Conservation (phyloP, 345 rosid species). For the Camelina hispida region DNA sequence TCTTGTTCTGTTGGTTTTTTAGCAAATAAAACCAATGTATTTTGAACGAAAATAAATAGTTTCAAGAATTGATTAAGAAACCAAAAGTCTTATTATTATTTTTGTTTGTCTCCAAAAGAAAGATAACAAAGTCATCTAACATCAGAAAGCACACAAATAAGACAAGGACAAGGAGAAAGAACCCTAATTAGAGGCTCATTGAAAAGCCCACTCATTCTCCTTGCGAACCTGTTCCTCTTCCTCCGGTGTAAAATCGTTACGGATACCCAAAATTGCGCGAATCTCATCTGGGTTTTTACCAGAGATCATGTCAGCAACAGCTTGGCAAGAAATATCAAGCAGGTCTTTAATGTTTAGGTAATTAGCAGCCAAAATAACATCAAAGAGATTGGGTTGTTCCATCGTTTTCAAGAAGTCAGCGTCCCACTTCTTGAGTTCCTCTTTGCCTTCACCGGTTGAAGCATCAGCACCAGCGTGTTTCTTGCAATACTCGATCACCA, state of each 20-base stretch:
- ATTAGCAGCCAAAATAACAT: slow-evolving; percentile 63
- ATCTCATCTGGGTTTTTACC: slow-evolving; percentile 59
- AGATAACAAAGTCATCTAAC: not conserved
- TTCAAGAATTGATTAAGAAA: not conserved
- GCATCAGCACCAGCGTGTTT: slow-evolving; percentile 52
- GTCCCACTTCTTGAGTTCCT: slow-evolving; percentile 58
- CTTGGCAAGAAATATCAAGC: slow-evolving; percentile 61
- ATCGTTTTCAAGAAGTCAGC: slow-evolving; percentile 56
- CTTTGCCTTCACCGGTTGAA: slow-evolving; percentile 45
- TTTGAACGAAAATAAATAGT: not conserved
- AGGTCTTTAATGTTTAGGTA: slow-evolving; percentile 55
- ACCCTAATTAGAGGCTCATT: slow-evolving; percentile 35
- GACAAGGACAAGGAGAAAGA: not conserved
- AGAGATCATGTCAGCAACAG: slow-evolving; percentile 63
- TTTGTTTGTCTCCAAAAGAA: not conserved
- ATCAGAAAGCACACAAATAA: not conserved
- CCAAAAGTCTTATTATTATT: too few species aligned
- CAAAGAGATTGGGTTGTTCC: slow-evolving; percentile 56
- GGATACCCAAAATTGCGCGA: slow-evolving; percentile 54
- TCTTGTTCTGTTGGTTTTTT: not conserved
- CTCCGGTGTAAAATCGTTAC: slow-evolving; percentile 62
- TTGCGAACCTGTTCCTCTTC: slow-evolving; percentile 62
- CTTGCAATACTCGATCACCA: slow-evolving; percentile 68
- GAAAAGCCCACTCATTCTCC: slow-evolving; percentile 71
- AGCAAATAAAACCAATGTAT: not conserved